A percentile compares a stretch with the other conserved stretches of the same genome.
These are phyloP conservation scores for Macadamia tetraphylla DNA, from an alignment of 164 flowering plant species.

Conservation along the genomic window DNA sequence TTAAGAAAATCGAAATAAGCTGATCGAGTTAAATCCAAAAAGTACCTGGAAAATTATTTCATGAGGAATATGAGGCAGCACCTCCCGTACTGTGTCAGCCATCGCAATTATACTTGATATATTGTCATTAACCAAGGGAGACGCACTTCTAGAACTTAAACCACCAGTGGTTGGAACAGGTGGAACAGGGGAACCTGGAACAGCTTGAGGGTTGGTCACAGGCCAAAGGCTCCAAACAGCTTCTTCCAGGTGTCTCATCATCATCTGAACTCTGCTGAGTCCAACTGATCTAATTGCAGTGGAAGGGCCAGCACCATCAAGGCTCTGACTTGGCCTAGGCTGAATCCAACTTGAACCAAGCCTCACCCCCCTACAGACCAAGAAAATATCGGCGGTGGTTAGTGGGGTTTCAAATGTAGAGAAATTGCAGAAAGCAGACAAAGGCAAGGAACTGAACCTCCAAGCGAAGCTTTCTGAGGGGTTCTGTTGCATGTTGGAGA, in stretches of 20 bases:
- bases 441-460: constrained; percentile 49
- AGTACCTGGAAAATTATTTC: constrained; percentile 86
- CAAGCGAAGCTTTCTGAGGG: constrained; percentile 49
- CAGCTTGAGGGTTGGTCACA: constrained; percentile 50
- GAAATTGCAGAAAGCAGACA: background rate
- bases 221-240: constrained; percentile 88
- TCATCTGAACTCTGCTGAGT: constrained; percentile 81
- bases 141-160: constrained; percentile 43
- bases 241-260: constrained; percentile 98
- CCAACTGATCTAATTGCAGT: constrained; percentile 61
- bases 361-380: constrained; percentile 44
- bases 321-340: constrained; percentile 52
- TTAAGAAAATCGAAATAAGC: background rate
- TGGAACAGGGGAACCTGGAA: constrained; percentile 43
- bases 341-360: constrained; percentile 64
- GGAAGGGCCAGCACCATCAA: constrained; percentile 94
- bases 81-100: constrained; percentile 94
- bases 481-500: constrained; percentile 48
- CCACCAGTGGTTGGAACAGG: constrained; percentile 37
- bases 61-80: constrained; percentile 90
- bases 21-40: background rate
- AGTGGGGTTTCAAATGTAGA: background rate
- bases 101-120: constrained; percentile 70
- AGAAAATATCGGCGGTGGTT: background rate
- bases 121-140: constrained; percentile 43